Base-by-base conservation (phyloP, 352 stramenopile genomes). In the Plasmopara viticola region DNA sequence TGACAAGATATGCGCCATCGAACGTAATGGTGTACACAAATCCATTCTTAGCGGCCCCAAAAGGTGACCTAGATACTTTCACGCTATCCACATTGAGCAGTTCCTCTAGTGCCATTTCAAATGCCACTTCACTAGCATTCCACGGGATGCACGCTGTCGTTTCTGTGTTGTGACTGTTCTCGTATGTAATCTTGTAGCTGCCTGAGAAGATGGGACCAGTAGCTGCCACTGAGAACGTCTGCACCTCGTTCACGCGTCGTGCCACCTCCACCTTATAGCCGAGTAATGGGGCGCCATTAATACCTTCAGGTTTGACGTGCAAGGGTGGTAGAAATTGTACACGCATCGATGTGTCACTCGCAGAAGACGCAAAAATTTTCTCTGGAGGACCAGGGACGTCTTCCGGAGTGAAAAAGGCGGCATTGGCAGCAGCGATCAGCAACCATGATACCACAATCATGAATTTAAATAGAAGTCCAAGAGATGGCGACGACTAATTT, bases 191-290 rank as follows among this genome's bases (percentile, higher is more conserved):
- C 33, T 68, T 77, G 63, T 90, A 92, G 9, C 53, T 45, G 0
- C 79, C 82, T 0, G 62, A 53, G 2, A 74, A 34, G 25, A 92
- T 53, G 6, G 77, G 75, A 0, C 77, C 79, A 39, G 72, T 77
- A 8, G 75, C 70, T 25, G 66, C 56, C 35, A 90, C 74, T 6
- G 72, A 68, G 62, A 92, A 85, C 12, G 63, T 86, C 35, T 92
- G 77, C 46, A 89, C 82, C 10, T 83, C 70, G 42, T 87, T 57
- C 33, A 92, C 67, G 37, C 75, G 76, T n/a, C 58, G 30, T 34
- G 82, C 79, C 35, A 92, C 56, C 40, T 92, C 79, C 48, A 92
- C 73, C 40, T 82, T 86, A 63, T 92, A 92, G 0, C 79, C 79
- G 12, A 92, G 56, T 39, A 92, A 76, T 0, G 79, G 79, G 1